phyloP scores from a whole-genome alignment of 768 basidiomycete genomes.

The Serpula lacrymans region DNA sequence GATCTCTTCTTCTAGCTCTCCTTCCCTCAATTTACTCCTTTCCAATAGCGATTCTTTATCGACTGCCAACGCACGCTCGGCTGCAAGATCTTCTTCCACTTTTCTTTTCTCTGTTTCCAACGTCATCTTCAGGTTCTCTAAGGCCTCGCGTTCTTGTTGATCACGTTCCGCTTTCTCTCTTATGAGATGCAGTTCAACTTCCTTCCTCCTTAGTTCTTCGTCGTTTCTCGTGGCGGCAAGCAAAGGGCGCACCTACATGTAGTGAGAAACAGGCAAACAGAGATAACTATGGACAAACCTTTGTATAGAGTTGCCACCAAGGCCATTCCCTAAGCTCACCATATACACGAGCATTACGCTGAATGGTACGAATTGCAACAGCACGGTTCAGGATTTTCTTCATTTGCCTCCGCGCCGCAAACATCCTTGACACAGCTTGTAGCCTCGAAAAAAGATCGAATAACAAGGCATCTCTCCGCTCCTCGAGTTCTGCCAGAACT shows the following conservation, averaged over 20 bases:
- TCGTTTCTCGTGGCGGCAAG: slow-evolving; percentile 91
- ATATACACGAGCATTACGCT: slow-evolving; percentile 90
- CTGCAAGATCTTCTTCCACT: slow-evolving; percentile 77
- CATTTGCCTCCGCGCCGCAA: slow-evolving; percentile 84
- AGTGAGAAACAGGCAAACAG: slow-evolving; percentile 8
- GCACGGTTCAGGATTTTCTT: slow-evolving; percentile 94
- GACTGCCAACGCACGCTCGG: slow-evolving; percentile 71
- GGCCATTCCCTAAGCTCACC: slow-evolving; percentile 92
- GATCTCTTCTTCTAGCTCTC: slow-evolving; percentile 83
- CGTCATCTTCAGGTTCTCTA: slow-evolving; percentile 78
- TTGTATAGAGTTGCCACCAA: slow-evolving; percentile 98
- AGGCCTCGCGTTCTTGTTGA: slow-evolving; percentile 69
- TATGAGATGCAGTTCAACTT: slow-evolving; percentile 73
- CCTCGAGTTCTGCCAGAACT: slow-evolving; percentile 93
- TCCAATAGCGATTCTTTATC: slow-evolving; percentile 85
- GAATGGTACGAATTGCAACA: slow-evolving; percentile 86
- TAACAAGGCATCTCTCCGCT: slow-evolving; percentile 81
- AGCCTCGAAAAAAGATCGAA: slow-evolving; percentile 86
- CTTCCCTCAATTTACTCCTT: slow-evolving; percentile 81
- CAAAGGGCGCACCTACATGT: slow-evolving; percentile 85
- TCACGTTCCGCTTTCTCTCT: slow-evolving; percentile 89
- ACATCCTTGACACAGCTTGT: slow-evolving; percentile 85
- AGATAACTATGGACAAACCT: slow-evolving; percentile 41
- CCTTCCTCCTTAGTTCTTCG: slow-evolving; percentile 86
- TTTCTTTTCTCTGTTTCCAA: slow-evolving; percentile 82